Conservation (phyloP, 176 grass and related monocot genomes). For the Oryza rufipogon region DNA sequence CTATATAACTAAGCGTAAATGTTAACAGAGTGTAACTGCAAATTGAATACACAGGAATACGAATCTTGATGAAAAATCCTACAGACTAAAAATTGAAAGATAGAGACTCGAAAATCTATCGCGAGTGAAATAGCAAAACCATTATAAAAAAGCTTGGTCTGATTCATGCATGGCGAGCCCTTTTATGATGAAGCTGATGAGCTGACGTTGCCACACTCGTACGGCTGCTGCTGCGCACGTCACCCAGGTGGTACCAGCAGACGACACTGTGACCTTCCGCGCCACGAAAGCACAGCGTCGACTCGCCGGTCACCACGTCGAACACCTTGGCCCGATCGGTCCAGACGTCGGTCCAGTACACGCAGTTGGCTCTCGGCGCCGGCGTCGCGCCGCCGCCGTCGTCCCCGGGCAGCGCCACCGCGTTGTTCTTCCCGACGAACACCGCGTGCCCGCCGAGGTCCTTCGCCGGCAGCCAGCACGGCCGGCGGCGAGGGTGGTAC, state of each 20-base stretch:
- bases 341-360: neutral
- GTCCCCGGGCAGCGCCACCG: neutral
- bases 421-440: conserved; percentile 2
- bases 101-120: too few species aligned
- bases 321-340: neutral
- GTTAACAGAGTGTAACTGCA: too few species aligned
- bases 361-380: neutral
- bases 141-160: too few species aligned
- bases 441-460: conserved; percentile 2
- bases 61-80: too few species aligned
- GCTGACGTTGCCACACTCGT: neutral
- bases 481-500: neutral
- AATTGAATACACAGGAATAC: too few species aligned
- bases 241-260: neutral
- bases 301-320: neutral
- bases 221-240: neutral
- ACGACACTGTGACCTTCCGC: neutral
- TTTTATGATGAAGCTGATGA: neutral
- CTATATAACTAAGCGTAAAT: too few species aligned
- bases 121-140: too few species aligned
- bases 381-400: neutral
- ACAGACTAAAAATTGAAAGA: too few species aligned
- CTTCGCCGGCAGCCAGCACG: neutral
- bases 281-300: neutral
- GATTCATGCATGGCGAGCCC: neutral